Conservation (phyloP, 1,284 basidiomycete genomes). For the Schizophyllum amplum region DNA sequence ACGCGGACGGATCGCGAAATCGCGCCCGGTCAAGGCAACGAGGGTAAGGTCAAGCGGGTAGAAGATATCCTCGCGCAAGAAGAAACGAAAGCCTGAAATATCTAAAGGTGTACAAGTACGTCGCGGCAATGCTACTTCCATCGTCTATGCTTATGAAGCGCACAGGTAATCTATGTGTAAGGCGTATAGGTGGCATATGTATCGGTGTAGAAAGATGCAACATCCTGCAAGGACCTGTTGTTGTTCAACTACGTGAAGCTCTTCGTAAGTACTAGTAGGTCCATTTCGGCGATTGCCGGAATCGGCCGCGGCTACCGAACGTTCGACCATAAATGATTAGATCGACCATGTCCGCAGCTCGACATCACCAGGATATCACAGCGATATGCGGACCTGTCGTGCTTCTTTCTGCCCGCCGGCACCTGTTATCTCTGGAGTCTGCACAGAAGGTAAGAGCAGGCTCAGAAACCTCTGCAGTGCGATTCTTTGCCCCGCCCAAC, state of each 20-base stretch:
- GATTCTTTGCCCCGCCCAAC: neutral
- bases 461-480: neutral
- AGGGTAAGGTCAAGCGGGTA: slow-evolving; percentile 71
- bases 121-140: no score
- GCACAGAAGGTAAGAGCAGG: neutral
- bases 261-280: no score
- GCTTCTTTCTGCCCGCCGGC: neutral
- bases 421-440: neutral
- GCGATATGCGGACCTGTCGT: neutral
- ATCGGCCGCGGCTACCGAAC: neutral
- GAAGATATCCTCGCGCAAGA: slow-evolving; percentile 60
- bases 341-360: neutral
- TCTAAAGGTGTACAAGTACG: no score
- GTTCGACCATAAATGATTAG: neutral
- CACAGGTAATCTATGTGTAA: no score
- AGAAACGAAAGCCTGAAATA: slow-evolving; percentile 2
- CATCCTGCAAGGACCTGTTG: no score
- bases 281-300: neutral
- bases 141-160: no score
- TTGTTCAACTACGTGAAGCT: no score
- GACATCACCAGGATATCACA: neutral
- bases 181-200: no score
- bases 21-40: slow-evolving; percentile 62
- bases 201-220: no score
- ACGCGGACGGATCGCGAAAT: slow-evolving; percentile 73